phyloP scores from a whole-genome alignment of 2,329 filamentous ascomycete genomes.

The Calonectria montana region DNA sequence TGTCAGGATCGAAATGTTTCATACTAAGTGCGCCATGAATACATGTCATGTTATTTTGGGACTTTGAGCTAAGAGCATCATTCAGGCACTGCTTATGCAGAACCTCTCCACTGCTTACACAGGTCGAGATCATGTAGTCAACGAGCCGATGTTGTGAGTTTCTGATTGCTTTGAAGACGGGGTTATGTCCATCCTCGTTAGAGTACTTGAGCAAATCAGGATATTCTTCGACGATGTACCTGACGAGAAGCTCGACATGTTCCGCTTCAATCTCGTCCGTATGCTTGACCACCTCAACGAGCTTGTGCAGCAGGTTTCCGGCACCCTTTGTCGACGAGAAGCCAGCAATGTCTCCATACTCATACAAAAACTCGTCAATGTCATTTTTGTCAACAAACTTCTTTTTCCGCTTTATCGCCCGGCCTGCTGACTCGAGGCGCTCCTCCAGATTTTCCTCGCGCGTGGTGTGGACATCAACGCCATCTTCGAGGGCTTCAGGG shows the following conservation, averaged over 20 bases:
- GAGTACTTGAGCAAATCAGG: neutral
- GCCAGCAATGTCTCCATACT: neutral
- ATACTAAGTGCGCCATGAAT: neutral
- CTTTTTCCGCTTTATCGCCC: conserved; percentile 1
- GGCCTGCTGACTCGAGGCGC: neutral
- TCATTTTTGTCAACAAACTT: neutral
- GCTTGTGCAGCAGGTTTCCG: neutral
- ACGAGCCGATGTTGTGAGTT: neutral
- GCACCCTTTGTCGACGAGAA: neutral
- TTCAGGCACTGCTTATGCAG: neutral
- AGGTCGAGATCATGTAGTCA: neutral
- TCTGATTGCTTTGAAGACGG: neutral
- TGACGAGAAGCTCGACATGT: neutral
- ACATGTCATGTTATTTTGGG: neutral
- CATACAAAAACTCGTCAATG: neutral
- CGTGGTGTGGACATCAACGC: neutral
- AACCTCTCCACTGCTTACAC: neutral
- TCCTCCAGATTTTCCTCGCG: neutral
- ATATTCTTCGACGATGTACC: neutral
- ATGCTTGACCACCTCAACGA: neutral
- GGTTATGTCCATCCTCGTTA: neutral
- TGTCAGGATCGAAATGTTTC: neutral
- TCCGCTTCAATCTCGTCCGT: neutral
- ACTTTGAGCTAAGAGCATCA: neutral
- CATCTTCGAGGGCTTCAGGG: neutral